Conservation (phyloP, 331 rosid species). For the Quercus lobata region DNA sequence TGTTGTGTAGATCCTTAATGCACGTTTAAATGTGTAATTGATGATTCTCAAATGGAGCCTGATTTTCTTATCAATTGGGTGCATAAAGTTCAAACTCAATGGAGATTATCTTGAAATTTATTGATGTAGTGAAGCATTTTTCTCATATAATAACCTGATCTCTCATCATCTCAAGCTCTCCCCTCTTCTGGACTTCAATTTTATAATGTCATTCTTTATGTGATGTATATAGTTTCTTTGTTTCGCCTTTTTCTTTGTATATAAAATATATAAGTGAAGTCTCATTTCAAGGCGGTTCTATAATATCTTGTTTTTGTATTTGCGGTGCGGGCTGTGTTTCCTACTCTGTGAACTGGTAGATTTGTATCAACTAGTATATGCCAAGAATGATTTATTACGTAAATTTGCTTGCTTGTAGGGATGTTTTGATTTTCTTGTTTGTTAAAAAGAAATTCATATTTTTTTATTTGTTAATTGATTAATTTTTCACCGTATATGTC, state of each 20-base stretch:
- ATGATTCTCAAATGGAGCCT: neutral
- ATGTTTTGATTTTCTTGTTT: constrained; percentile 28
- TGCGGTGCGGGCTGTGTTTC: neutral
- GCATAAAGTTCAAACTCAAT: neutral
- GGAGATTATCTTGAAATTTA: neutral
- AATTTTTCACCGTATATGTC: too few species aligned
- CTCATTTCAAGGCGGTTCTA: too few species aligned
- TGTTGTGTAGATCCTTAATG: neutral
- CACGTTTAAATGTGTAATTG: neutral
- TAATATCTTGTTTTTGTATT: neutral
- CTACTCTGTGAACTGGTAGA: neutral
- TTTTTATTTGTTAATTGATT: too few species aligned
- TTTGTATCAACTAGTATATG: neutral
- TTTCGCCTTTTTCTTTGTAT: too few species aligned
- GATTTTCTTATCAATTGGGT: neutral
- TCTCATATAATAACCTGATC: neutral
- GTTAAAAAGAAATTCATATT: too few species aligned
- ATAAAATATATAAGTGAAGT: too few species aligned
- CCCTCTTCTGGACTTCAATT: neutral
- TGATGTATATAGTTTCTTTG: too few species aligned
- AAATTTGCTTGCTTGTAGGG: constrained; percentile 17
- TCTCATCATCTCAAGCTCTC: neutral
- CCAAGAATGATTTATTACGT: neutral
- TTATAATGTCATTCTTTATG: neutral
- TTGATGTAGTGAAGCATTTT: neutral